A percentile compares a stretch with the other conserved stretches of the same genome.
Evolutionary conservation across 306 rosid genomes (phyloP).

Genomic region (Hylodesmum podocarpum): DNA sequence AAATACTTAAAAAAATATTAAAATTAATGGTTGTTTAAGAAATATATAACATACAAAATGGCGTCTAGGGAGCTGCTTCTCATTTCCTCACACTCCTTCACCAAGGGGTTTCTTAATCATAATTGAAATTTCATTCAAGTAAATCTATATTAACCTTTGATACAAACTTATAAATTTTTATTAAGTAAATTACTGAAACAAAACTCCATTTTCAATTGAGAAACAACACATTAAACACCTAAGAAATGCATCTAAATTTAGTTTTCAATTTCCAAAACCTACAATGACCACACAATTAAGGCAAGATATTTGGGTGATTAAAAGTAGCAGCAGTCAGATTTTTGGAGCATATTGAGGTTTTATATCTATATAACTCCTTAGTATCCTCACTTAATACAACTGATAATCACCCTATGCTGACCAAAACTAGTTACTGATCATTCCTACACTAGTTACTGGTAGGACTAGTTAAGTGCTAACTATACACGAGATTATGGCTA

Average conservation of each 20-base stretch:
- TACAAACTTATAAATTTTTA: background rate
- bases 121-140: background rate
- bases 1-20: too few relatives aligned
- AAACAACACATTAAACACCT: background rate
- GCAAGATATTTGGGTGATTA: background rate
- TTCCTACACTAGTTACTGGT: slow-evolving; percentile 6
- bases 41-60: too few relatives aligned
- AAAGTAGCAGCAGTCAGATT: background rate
- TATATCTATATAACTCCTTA: background rate
- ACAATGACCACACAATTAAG: background rate
- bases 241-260: background rate
- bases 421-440: slow-evolving; percentile 4
- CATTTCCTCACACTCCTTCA: too few relatives aligned
- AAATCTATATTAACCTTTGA: background rate
- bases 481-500: slow-evolving; percentile 21
- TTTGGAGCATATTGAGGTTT: background rate
- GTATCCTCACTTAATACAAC: slow-evolving; percentile 17
- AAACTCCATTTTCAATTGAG: background rate
- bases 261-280: background rate
- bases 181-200: background rate
- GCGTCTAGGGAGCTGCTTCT: too few relatives aligned
- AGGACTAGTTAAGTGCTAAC: slow-evolving; percentile 6
- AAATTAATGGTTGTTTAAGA: too few relatives aligned
- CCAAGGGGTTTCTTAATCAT: background rate
- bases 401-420: background rate